Conservation (phyloP, 371 early-diverging fungal species). For the Hamiltosporidium tvaerminnensis region DNA sequence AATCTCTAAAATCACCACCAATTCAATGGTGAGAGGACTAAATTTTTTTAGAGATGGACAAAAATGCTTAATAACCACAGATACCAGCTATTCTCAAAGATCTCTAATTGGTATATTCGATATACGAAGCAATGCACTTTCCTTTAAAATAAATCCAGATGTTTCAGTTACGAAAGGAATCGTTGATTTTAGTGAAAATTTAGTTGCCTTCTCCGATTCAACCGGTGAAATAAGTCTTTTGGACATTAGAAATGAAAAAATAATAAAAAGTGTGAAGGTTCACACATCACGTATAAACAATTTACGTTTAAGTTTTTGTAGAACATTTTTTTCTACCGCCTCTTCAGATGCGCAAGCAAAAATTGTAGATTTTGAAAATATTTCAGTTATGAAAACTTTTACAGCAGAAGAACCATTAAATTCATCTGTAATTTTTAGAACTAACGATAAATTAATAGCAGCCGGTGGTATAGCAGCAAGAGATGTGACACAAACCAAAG, state of each 20-base stretch:
- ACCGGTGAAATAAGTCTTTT: constrained; percentile 36
- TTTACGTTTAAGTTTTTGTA: constrained; percentile 39
- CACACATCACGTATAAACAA: constrained; percentile 47
- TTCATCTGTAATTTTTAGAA: constrained; percentile 38
- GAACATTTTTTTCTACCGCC: constrained; percentile 46
- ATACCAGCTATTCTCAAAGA: constrained; percentile 33
- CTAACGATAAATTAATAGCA: constrained; percentile 45
- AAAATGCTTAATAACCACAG: constrained; percentile 25
- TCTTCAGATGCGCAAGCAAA: constrained; percentile 46
- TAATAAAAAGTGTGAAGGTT: constrained; percentile 2
- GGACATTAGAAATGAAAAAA: constrained; percentile 35
- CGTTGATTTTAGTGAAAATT: constrained; percentile 14
- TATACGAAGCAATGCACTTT: constrained; percentile 8
- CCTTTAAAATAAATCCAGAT: constrained; percentile 10
- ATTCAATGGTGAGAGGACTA: constrained; percentile 28
- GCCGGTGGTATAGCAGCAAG: constrained; percentile 51
- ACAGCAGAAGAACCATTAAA: constrained; percentile 50
- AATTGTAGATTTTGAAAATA: constrained; percentile 38
- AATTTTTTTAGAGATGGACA: constrained; percentile 22
- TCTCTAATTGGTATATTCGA: constrained; percentile 35
- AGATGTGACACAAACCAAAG: constrained; percentile 50
- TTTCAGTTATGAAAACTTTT: constrained; percentile 37
- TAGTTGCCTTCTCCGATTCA: constrained; percentile 32
- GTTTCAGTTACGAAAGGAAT: constrained; percentile 18
- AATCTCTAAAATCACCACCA: constrained; percentile 2